Conservation (phyloP, 2,329 filamentous ascomycete genomes). For the Allantophomopsis lycopodina region DNA sequence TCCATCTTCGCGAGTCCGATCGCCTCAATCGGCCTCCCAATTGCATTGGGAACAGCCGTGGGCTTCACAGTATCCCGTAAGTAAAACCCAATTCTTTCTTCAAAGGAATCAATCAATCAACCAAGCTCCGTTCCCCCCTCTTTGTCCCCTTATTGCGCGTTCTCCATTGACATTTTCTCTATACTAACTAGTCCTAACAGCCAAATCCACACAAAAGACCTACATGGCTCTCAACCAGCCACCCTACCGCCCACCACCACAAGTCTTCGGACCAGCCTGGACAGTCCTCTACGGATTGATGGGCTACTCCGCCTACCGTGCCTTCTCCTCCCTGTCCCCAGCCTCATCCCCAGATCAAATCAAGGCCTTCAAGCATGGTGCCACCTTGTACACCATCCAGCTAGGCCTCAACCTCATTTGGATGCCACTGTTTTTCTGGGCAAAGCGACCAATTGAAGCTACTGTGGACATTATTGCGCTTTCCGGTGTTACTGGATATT, state of each 20-base stretch:
- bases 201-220: constrained; percentile 41
- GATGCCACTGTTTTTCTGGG: constrained; percentile 88
- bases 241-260: constrained; percentile 43
- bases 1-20: constrained; percentile 60
- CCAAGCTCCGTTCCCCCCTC: too few relatives aligned
- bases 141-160: too few relatives aligned
- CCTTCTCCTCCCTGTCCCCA: constrained; percentile 45
- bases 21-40: constrained; percentile 61
- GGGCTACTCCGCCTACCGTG: constrained; percentile 81
- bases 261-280: constrained; percentile 52
- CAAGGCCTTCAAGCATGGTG: constrained; percentile 47
- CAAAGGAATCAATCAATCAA: background rate
- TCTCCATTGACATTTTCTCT: too few relatives aligned
- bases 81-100: constrained; percentile 13
- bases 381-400: constrained; percentile 75
- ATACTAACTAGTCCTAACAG: constrained; percentile 18
- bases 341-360: constrained; percentile 37
- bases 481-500: constrained; percentile 56
- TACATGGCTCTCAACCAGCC: constrained; percentile 58
- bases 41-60: constrained; percentile 59
- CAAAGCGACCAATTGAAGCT: constrained; percentile 59
- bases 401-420: constrained; percentile 74
- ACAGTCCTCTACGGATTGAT: constrained; percentile 59
- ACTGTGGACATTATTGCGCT: constrained; percentile 63
- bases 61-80: constrained; percentile 55